phyloP scores from a whole-genome alignment of 2,329 filamentous ascomycete species.

The Aspergillus tubingensis region DNA sequence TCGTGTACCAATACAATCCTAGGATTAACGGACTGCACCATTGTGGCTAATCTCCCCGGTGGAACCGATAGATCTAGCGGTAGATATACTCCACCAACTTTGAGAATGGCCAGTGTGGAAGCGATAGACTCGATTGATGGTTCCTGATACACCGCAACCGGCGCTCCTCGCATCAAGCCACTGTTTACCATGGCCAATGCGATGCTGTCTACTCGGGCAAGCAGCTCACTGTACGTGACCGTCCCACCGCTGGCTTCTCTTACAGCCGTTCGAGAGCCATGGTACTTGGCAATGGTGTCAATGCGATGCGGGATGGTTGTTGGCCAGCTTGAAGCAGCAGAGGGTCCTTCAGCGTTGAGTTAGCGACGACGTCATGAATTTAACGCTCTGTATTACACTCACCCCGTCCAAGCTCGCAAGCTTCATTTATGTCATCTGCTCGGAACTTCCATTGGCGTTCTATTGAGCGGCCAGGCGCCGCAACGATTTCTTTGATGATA shows the following conservation, averaged over 20 bases:
- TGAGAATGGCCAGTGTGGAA: conserved; percentile 9
- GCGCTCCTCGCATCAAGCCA: background rate
- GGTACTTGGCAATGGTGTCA: too few species aligned
- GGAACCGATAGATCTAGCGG: conserved; percentile 39
- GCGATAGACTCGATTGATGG: background rate
- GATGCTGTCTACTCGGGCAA: background rate
- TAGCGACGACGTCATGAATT: too few species aligned
- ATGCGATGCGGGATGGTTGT: too few species aligned
- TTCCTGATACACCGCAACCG: conserved; percentile 17
- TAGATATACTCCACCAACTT: conserved; percentile 36
- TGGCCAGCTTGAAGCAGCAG: too few species aligned
- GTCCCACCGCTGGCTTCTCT: background rate
- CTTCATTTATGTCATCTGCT: too few species aligned
- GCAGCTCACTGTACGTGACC: background rate
- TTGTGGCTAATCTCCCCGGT: background rate
- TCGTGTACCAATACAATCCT: background rate
- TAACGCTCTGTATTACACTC: too few species aligned
- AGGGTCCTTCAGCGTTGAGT: too few species aligned
- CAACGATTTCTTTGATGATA: background rate
- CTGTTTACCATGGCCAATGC: conserved; percentile 15
- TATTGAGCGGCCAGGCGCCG: too few species aligned
- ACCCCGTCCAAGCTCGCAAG: too few species aligned
- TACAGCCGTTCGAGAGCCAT: background rate
- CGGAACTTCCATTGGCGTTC: too few species aligned
- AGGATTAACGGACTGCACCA: conserved; percentile 7